phyloP scores from a whole-genome alignment of 805 yeast genomes.

The Candida vartiovaarae region DNA sequence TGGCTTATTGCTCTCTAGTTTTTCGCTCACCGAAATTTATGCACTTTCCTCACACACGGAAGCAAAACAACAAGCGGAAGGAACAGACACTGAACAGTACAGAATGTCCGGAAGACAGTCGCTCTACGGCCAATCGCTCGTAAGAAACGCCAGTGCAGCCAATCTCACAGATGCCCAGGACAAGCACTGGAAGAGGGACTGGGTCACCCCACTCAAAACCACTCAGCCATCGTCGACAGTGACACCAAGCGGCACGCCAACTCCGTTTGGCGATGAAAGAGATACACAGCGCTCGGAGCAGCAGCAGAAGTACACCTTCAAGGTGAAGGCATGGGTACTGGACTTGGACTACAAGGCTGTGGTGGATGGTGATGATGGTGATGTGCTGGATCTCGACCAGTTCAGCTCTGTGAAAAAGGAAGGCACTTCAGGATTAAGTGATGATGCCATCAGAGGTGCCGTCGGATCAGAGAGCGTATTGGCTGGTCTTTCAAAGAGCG shows the following conservation, averaged over 20 bases:
- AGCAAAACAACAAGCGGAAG: too few relatives aligned
- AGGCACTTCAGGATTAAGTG: constrained; percentile 27
- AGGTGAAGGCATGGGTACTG: constrained; percentile 28
- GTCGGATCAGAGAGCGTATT: constrained; percentile 40
- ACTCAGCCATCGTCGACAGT: constrained; percentile 8
- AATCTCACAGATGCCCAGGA: constrained; percentile 15
- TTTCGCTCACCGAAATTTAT: too few relatives aligned
- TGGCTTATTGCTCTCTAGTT: too few relatives aligned
- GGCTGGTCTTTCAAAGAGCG: constrained; percentile 34
- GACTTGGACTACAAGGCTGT: constrained; percentile 15
- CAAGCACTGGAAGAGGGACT: constrained; percentile 24
- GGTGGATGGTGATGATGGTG: constrained; percentile 33
- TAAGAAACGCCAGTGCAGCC: constrained; percentile 20
- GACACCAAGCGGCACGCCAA: constrained; percentile 19
- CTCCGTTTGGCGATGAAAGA: constrained; percentile 23
- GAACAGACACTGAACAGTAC: too few relatives aligned
- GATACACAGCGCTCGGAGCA: constrained; percentile 8
- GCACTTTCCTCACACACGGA: too few relatives aligned
- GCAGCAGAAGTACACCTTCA: constrained; percentile 18
- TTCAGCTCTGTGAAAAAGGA: neutral
- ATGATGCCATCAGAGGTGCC: constrained; percentile 48
- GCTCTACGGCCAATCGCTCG: constrained; percentile 22
- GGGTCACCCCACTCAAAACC: constrained; percentile 19
- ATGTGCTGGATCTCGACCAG: constrained; percentile 36
- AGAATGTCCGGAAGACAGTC: constrained; percentile 20